Conservation (phyloP, 495 filamentous ascomycete species). For the Tricharina praecox region DNA sequence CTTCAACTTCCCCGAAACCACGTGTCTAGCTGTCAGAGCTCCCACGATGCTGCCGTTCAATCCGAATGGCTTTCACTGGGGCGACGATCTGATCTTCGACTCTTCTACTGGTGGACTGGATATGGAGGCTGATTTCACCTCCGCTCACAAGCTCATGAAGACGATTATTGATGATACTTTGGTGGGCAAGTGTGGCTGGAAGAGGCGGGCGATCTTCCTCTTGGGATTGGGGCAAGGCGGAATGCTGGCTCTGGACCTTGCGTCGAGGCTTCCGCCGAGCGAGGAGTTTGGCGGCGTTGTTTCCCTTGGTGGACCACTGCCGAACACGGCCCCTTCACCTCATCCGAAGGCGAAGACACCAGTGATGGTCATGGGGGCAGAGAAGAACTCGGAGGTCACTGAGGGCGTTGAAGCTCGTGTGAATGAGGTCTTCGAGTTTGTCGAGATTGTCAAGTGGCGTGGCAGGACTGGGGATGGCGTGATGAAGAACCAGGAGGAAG, state of each 20-base stretch:
- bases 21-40: slow-evolving; percentile 57
- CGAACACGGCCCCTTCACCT: slow-evolving; percentile 31
- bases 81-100: slow-evolving; percentile 66
- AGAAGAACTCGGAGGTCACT: slow-evolving; percentile 44
- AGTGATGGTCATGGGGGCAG: slow-evolving; percentile 52
- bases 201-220: slow-evolving; percentile 48
- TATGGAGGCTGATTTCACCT: slow-evolving; percentile 58
- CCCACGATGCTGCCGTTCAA: slow-evolving; percentile 56
- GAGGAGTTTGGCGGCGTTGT: slow-evolving; percentile 43
- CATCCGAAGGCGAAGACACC: slow-evolving; percentile 48
- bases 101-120: slow-evolving; percentile 47
- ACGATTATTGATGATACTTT: slow-evolving; percentile 45
- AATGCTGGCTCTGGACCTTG: slow-evolving; percentile 50
- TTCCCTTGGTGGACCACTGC: slow-evolving; percentile 57
- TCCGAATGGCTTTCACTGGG: slow-evolving; percentile 76
- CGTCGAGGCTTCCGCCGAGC: slow-evolving; percentile 28
- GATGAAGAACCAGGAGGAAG: slow-evolving; percentile 69
- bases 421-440: slow-evolving; percentile 50
- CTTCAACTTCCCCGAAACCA: slow-evolving; percentile 65
- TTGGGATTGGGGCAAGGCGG: slow-evolving; percentile 83
- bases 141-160: slow-evolving; percentile 32
- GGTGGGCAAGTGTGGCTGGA: slow-evolving; percentile 53
- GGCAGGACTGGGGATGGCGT: slow-evolving; percentile 58
- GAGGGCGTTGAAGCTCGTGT: slow-evolving; percentile 43
- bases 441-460: slow-evolving; percentile 58